Base-by-base conservation (phyloP, 2,329 filamentous ascomycete genomes). In the Bipolaris bicolor region DNA sequence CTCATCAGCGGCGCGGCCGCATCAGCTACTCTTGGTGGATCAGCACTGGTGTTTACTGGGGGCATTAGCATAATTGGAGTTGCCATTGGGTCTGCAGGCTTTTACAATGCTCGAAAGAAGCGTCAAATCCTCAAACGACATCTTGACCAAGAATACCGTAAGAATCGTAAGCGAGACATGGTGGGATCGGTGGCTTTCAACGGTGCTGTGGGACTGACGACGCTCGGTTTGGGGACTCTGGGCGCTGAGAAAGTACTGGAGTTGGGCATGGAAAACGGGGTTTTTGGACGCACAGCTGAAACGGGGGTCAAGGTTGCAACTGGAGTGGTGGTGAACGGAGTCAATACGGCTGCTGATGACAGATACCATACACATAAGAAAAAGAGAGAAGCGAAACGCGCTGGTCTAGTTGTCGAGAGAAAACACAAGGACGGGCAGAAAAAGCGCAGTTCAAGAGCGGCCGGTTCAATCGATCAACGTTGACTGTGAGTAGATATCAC, bases 21-120 rank as follows among this genome's bases (percentile, higher is more conserved):
- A 34, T 50, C 48, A 5, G 13, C 48, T 9, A 33, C 24, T n/a
- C 10, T 50, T 2, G 36, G 22, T 33, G 48, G 36, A 33, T 33
- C 37, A n/a, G 37, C 48, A 43, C 10, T 41, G 26, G 24, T 49
- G 24, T 33, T 33, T 11, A 50, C 48, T 3, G n/a, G 24, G 5
- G 48, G 48, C 13, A 13, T 50, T 9, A 50, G 48, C 34, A 11
- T 50, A 5, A 50, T 50, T 16, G 48, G 48, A 9, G 48, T 50
- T 34, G 18, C 18, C 1, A 50, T 50, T 50, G 48, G 48, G 22
- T 50, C 48, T 24, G 26, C 48, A 50, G 48, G 48, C 36, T 10
- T 50, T 6, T 18, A 50, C 37, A 50, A 50, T 33, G 48, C 48
- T 24, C 48, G 48, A 43, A 50, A 50, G 15, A 50, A 50, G 7